Evolutionary conservation across 2,329 filamentous ascomycete species (phyloP).

Genomic region (Trichoderma koningiopsis): DNA sequence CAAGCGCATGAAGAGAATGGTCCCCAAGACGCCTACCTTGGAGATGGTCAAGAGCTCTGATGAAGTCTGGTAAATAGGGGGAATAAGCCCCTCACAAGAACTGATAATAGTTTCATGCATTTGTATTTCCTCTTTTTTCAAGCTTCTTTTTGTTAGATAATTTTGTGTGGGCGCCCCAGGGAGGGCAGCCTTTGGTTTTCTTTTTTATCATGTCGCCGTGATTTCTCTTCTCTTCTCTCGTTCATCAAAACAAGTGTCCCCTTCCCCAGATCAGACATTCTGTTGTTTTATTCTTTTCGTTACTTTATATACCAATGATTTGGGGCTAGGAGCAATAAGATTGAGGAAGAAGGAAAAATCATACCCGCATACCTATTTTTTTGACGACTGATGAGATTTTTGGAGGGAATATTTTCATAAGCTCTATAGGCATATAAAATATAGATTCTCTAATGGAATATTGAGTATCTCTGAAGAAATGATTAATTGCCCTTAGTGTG

Average conservation of each 20-base stretch:
- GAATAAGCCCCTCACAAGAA: not conserved
- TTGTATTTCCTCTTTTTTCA: not conserved
- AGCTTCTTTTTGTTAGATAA: conserved; percentile 32
- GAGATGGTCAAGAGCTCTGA: conserved; percentile 64
- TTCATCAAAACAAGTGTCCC: not conserved
- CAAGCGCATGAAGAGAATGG: conserved; percentile 66
- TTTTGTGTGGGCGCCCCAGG: conserved; percentile 27
- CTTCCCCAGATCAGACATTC: not conserved
- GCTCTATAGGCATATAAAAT: not conserved
- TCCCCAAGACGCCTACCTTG: conserved; percentile 64
- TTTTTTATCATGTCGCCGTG: conserved; percentile 33
- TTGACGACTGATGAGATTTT: conserved; percentile 18
- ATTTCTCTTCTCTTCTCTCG: conserved; percentile 28
- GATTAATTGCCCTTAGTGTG: not conserved
- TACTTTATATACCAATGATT: conserved; percentile 10
- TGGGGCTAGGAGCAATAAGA: conserved; percentile 9
- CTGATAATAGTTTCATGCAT: conserved; percentile 12
- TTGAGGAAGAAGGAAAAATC: conserved; percentile 18
- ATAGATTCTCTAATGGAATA: conserved; percentile 8
- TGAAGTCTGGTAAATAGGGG: conserved; percentile 60
- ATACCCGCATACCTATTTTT: conserved; percentile 16
- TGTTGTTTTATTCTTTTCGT: not conserved
- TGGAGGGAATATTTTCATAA: conserved; percentile 20
- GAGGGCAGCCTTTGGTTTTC: conserved; percentile 12
- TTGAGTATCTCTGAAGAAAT: not conserved